Base-by-base conservation (phyloP, 352 stramenopile species). In the Pythium apleroticum region DNA sequence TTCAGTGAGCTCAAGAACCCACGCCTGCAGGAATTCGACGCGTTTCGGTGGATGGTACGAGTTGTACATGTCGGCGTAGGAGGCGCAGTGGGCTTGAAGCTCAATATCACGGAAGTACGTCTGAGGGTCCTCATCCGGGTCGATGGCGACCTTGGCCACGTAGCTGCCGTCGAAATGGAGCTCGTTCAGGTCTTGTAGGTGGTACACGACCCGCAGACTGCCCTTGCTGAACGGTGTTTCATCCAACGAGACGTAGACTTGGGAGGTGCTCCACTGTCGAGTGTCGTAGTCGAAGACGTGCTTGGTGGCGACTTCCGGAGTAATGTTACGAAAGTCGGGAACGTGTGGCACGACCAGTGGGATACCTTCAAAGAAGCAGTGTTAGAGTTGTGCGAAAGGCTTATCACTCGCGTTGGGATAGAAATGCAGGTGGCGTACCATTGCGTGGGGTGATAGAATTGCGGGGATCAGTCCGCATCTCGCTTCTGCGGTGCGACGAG, bases 81-180 rank as follows among this genome's bases (percentile, higher is more conserved):
- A 80, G 7, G 84, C 86, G 58, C 88, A 95, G 43, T 95, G 87
- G 0, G 88, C 86, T 57, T 96, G 88, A 20, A 95, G 70, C 71
- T 96, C 88, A 49, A 93, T 93, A 61, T 96, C 88, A 12, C 81
- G 82, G 65, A 96, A 96, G 57, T 96, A 96, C 57, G 87, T 95
- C 60, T 94, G 81, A 41, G 87, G 86, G 31, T 95, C 85, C 71
- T 95, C 87, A 48, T 95, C 80, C 11, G 85, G 86, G 52, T 96
- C 86, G 52, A 96, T 95, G 14, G 86, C 86, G 37, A 96, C 66
- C 60, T 96, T 96, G 31, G 86, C 86, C 9, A 96, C 87, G 60
- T 91, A 92, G 49, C 73, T 93, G n/a, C 66, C 72, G 28, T 65
- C 54, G 57, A 68, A 65, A 22, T 62, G 57, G 22, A 73, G 54